Conservation (phyloP, 495 filamentous ascomycete species). For the Daldinia childiae region DNA sequence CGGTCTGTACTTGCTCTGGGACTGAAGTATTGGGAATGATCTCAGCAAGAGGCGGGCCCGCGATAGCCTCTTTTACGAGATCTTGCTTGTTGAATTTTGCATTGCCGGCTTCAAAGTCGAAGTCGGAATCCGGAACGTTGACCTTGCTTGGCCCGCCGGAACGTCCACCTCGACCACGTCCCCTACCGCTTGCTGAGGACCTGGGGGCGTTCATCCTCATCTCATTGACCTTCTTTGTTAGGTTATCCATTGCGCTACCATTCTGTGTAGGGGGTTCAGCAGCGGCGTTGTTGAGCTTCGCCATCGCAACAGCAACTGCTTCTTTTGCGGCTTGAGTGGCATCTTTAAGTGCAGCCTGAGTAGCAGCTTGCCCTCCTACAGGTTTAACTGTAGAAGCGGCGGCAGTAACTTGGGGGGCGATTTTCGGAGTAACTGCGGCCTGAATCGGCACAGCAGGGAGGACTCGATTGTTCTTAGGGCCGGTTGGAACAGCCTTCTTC, state of each 20-base stretch:
- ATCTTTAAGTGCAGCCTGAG: constrained; percentile 62
- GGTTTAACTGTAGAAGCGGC: constrained; percentile 48
- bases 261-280: constrained; percentile 43
- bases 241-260: constrained; percentile 71
- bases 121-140: constrained; percentile 88
- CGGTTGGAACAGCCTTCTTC: constrained; percentile 63
- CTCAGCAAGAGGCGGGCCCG: constrained; percentile 74
- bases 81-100: constrained; percentile 99
- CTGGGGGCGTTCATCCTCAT: constrained; percentile 74
- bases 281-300: constrained; percentile 69
- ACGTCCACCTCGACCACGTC: constrained; percentile 65
- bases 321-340: constrained; percentile 85
- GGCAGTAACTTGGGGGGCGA: constrained; percentile 46
- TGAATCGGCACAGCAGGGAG: constrained; percentile 70
- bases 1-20: constrained; percentile 42
- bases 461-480: constrained; percentile 66
- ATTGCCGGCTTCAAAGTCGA: constrained; percentile 91
- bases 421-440: constrained; percentile 68
- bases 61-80: constrained; percentile 88
- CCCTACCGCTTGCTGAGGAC: constrained; percentile 51
- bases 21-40: constrained; percentile 51
- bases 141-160: constrained; percentile 72
- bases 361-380: constrained; percentile 48
- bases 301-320: constrained; percentile 90
- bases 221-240: constrained; percentile 86